A percentile compares a stretch with the other conserved stretches of the same genome.
Conservation (phyloP, 768 basidiomycete species). For the Pisolithus marmoratus region DNA sequence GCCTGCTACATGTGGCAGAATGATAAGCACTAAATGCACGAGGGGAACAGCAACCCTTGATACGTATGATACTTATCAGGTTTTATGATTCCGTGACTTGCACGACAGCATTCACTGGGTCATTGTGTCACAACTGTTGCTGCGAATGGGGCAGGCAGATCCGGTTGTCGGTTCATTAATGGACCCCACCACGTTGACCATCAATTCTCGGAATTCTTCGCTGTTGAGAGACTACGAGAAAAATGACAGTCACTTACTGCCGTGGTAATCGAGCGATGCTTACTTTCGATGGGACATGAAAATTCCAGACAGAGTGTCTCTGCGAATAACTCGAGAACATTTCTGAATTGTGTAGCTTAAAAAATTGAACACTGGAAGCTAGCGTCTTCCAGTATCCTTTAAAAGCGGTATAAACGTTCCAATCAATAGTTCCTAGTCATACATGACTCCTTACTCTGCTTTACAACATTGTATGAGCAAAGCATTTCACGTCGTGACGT, state of each 20-base stretch:
- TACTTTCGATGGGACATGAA: slow-evolving; percentile 7
- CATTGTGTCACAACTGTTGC: not conserved
- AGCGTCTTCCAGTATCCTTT: slow-evolving; percentile 17
- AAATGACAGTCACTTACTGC: not conserved
- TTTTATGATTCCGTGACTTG: not conserved
- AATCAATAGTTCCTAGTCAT: not conserved
- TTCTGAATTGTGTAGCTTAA: slow-evolving; percentile 2
- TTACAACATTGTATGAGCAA: not conserved
- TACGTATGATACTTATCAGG: not conserved
- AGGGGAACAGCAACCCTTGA: not conserved
- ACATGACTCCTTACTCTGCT: not conserved
- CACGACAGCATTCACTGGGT: not conserved
- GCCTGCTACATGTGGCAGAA: not conserved
- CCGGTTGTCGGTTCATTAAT: not conserved
- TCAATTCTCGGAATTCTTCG: not conserved
- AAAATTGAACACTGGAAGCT: slow-evolving; percentile 8
- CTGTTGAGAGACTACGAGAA: not conserved
- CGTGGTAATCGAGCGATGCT: not conserved
- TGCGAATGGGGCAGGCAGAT: not conserved
- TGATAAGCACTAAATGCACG: not conserved
- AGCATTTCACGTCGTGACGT: not conserved
- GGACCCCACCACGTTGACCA: not conserved
- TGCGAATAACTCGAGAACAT: slow-evolving; percentile 13
- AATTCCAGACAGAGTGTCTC: slow-evolving; percentile 18
- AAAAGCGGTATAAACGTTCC: not conserved